Base-by-base conservation (phyloP, 208 protist species). In the Lotmaria passim region DNA sequence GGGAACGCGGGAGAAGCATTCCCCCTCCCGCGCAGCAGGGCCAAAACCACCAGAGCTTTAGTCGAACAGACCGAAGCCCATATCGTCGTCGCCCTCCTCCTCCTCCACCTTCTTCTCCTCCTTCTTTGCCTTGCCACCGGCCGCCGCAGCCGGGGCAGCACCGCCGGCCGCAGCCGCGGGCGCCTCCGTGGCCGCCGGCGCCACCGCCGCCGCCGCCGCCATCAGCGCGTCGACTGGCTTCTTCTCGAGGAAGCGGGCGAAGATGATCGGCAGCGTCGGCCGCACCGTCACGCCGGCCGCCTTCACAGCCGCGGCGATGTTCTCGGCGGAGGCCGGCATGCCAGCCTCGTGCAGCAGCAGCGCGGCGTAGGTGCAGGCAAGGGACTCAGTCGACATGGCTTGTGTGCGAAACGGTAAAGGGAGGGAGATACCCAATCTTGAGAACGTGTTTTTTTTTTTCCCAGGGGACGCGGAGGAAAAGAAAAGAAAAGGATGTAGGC, bases 51-150 rank as follows among this genome's bases (percentile, higher is more conserved):
- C n/a, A n/a, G n/a, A n/a, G 14, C 51, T 15, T 90, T 93, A 97
- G 81, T 97, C 93, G 75, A 97, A 96, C 65, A 97, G 91, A 84
- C 89, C 92, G 67, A 97, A 95, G 67, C 87, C 91, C 89, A 95
- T 95, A 38, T 90, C 88, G 72, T 96, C 93, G 57, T 96, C 91
- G 60, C 85, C 90, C 67, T 97, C 88, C 61, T 93, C 87, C 69
- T 94, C 90, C 12, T 61, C 70, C 53, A 68, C 73, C 63, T 87
- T 86, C 51, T 78, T 58, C 66, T 88, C 69, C 61, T 82, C 75
- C 23, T 70, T n/a, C n/a, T n/a, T n/a, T n/a, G n/a, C 36, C 39
- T 80, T 82, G 8, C 78, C 71, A 34, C 81, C 75, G 38, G 73
- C 70, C 26, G 73, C 80, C 3, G 79, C 86, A 26, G 80, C 86